Base-by-base conservation (phyloP, 2,329 filamentous ascomycete genomes). In the Neofusicoccum laricinum region DNA sequence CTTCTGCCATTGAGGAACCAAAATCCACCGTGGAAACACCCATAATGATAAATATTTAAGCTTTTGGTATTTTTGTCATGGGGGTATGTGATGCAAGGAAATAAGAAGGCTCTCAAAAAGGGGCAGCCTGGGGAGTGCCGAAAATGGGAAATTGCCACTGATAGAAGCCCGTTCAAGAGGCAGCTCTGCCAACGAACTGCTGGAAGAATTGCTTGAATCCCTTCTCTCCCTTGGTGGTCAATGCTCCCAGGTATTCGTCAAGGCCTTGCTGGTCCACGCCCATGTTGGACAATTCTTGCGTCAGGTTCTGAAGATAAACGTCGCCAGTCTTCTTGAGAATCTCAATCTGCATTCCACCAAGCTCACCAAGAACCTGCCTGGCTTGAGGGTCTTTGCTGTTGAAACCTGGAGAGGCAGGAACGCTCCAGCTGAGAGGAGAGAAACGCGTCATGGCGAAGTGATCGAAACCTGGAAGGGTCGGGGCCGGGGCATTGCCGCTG, bases 281-380 rank as follows among this genome's bases (percentile, higher is more conserved):
- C 68, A 92, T 80, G 50, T 81, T 83, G 0, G 86, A 83, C 69
- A 93, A 86, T 64, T 93, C 84, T 15, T 81, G 80, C 69, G 87
- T 86, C 51, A 94, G 77, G 71, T 90, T 85, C 66, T 86, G 84
- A 25, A 94, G 84, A 75, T 97, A 98, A 64, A 87, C 84, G 59
- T 90, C 86, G 30, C 95, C 95, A 12, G 92, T 94, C 81, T 98
- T 98, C 69, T 86, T 84, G 74, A 97, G 94, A 67, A 99, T 95
- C 40, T 86, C 89, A 78, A 95, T 92, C 77, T 99, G 93, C 65
- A 99, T 79, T 2, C 85, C 86, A 2, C 93, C 93, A 67, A 96
- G 92, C 80, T 99, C 95, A 63, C 88, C 88, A 43, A 99, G 85
- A 1, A 97, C 91, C 76, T 93, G 90, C 75, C 90, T 91, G 38